phyloP scores from a whole-genome alignment of 192 early-diverging fungal species.

The Dimargaris cristalligena region DNA sequence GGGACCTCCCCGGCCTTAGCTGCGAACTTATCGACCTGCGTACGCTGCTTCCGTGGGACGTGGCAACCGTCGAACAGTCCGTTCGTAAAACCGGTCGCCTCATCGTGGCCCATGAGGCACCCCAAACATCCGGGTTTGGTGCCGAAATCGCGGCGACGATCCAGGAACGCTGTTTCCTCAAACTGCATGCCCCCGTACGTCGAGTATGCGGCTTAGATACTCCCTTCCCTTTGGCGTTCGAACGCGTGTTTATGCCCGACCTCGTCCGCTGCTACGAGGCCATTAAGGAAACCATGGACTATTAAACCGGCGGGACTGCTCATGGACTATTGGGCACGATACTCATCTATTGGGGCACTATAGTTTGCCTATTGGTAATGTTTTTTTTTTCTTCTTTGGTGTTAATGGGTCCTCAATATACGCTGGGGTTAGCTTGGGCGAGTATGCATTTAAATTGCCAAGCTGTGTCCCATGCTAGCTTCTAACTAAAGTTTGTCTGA shows the following conservation, averaged over 20 bases:
- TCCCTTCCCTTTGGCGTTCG: slow-evolving; percentile 85
- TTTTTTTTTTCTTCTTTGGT: too few species aligned
- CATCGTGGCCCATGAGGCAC: slow-evolving; percentile 87
- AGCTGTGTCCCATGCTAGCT: too few species aligned
- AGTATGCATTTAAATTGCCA: too few species aligned
- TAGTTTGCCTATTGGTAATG: too few species aligned
- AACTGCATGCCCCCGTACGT: slow-evolving; percentile 78
- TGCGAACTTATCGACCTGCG: slow-evolving; percentile 89
- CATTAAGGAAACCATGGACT: slow-evolving; percentile 64
- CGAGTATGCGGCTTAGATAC: slow-evolving; percentile 77
- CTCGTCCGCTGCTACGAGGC: slow-evolving; percentile 71
- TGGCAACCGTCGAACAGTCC: slow-evolving; percentile 72
- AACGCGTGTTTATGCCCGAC: slow-evolving; percentile 85
- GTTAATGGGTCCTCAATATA: too few species aligned
- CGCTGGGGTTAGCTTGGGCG: too few species aligned
- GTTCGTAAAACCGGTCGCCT: slow-evolving; percentile 88
- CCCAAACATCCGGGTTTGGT: slow-evolving; percentile 74
- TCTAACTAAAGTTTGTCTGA: too few species aligned
- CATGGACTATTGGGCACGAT: too few species aligned
- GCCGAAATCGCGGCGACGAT: slow-evolving; percentile 78
- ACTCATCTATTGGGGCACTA: too few species aligned
- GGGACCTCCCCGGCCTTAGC: slow-evolving; percentile 65
- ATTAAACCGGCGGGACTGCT: slow-evolving; percentile 25
- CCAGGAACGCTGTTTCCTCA: slow-evolving; percentile 82
- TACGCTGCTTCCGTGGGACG: slow-evolving; percentile 81